phyloP scores from a whole-genome alignment of 2,329 filamentous ascomycete species.

The Ciborinia camelliae region DNA sequence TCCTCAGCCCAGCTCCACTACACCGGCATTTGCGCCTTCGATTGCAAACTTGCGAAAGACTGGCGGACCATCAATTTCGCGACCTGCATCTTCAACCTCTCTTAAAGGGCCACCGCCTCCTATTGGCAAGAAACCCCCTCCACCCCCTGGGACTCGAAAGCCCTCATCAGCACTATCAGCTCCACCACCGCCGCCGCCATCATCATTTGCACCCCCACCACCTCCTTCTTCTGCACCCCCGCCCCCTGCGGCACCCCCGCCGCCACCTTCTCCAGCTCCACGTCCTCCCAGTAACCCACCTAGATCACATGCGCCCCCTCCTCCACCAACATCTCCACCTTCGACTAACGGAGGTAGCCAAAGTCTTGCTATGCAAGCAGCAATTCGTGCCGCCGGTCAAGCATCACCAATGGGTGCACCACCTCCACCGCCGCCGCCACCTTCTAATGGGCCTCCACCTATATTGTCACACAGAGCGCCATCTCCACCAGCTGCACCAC shows the following conservation, averaged over 20 bases:
- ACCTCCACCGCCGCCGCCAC: constrained; percentile 39
- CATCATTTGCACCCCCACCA: constrained; percentile 33
- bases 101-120: constrained; percentile 72
- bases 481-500: constrained; percentile 39
- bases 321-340: constrained; percentile 40
- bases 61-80: constrained; percentile 46
- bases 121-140: constrained; percentile 71
- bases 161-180: constrained; percentile 43
- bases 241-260: constrained; percentile 37
- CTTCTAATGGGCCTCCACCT: constrained; percentile 40
- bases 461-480: constrained; percentile 38
- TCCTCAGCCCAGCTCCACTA: constrained; percentile 45
- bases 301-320: constrained; percentile 32
- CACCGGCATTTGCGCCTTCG: constrained; percentile 50
- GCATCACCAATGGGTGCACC: constrained; percentile 41
- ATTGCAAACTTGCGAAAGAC: constrained; percentile 60
- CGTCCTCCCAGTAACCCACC: constrained; percentile 39
- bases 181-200: constrained; percentile 40
- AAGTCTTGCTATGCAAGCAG: constrained; percentile 45
- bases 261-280: constrained; percentile 39
- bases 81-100: constrained; percentile 60
- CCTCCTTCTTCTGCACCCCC: constrained; percentile 37
- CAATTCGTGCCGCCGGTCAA: constrained; percentile 45
- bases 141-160: constrained; percentile 57
- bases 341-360: constrained; percentile 34